Conservation (phyloP, 139 green algal species). For the Chlamydomonas urium region DNA sequence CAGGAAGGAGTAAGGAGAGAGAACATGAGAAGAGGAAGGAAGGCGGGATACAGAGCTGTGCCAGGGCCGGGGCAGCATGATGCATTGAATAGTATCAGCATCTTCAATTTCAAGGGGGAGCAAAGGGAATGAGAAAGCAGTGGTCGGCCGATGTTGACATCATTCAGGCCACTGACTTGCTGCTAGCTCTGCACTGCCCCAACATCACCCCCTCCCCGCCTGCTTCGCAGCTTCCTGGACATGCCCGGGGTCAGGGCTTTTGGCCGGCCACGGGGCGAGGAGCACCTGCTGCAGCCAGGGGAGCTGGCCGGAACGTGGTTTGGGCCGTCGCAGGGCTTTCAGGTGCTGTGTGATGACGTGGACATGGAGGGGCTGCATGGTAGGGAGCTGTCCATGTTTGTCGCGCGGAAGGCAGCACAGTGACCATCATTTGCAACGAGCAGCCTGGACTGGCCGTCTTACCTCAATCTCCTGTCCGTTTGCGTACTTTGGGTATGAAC, state of each 20-base stretch:
- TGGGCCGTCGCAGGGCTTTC: constrained; percentile 32
- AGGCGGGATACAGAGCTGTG: background rate
- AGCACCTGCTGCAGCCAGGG: constrained; percentile 38
- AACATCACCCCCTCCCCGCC: background rate
- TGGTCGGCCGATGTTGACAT: background rate
- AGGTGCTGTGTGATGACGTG: constrained; percentile 26
- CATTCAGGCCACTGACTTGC: background rate
- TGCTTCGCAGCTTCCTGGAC: constrained; percentile 29
- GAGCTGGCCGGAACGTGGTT: constrained; percentile 28
- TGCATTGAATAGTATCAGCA: background rate
- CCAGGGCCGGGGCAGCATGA: background rate
- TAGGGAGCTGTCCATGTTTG: constrained; percentile 30
- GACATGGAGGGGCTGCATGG: constrained; percentile 9
- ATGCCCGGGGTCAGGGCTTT: constrained; percentile 25
- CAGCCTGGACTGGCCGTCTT: no score
- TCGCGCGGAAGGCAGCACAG: constrained; percentile 26
- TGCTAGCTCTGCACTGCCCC: background rate
- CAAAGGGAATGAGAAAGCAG: background rate
- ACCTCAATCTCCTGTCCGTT: no score
- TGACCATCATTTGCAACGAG: no score
- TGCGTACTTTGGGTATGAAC: no score
- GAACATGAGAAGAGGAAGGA: background rate
- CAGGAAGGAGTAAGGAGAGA: background rate
- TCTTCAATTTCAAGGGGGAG: background rate
- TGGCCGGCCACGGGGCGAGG: constrained; percentile 24